phyloP scores from a whole-genome alignment of 768 basidiomycete species.

The Suillus subluteus region DNA sequence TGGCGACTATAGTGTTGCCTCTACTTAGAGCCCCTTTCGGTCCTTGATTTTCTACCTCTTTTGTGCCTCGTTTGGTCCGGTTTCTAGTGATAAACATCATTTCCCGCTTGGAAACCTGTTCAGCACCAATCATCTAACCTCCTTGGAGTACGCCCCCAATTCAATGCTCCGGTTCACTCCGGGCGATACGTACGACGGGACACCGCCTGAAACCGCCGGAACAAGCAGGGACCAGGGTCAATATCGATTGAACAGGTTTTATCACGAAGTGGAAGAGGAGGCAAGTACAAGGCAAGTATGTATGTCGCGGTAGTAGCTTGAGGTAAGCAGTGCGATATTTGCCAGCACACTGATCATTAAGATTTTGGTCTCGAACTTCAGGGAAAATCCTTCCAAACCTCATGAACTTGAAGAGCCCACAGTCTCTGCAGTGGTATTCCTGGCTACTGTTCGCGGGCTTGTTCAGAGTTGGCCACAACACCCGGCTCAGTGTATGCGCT shows the following conservation, averaged over 20 bases:
- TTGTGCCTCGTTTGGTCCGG: neutral
- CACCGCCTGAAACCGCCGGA: slow-evolving; percentile 9
- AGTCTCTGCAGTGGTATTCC: neutral
- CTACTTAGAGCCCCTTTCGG: neutral
- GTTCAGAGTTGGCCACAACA: neutral
- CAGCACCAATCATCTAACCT: slow-evolving; percentile 6
- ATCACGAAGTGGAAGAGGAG: neutral
- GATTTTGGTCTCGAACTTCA: neutral
- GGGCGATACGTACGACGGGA: slow-evolving; percentile 4
- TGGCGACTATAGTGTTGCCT: neutral
- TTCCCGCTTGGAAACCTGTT: neutral
- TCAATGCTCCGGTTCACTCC: slow-evolving; percentile 11
- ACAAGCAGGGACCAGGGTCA: slow-evolving; percentile 4
- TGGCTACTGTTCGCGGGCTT: neutral
- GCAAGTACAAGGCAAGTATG: neutral
- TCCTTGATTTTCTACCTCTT: neutral
- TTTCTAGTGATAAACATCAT: slow-evolving; percentile 4
- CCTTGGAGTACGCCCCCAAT: neutral
- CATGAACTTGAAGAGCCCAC: neutral
- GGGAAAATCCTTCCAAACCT: neutral
- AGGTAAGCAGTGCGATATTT: neutral
- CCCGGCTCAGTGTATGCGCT: neutral
- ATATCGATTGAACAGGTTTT: neutral
- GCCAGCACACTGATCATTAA: neutral
- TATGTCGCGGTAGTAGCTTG: neutral